These are phyloP conservation scores for Fusarium brachygibbosum DNA, from an alignment of 2,329 filamentous ascomycete genomes.

Conservation along the genomic window DNA sequence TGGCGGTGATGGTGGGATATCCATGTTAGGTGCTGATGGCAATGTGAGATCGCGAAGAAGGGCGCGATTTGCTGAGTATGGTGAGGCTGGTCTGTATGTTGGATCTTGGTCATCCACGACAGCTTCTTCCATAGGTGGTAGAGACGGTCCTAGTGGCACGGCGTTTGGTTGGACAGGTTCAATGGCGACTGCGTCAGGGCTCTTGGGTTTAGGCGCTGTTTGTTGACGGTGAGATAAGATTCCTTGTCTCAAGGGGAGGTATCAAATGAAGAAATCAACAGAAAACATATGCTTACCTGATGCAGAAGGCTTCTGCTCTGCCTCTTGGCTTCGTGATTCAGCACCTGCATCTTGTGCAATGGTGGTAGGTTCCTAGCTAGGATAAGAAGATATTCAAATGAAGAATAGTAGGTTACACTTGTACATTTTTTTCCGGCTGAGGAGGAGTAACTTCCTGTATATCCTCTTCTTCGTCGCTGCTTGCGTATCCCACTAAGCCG, in stretches of 20 bases:
- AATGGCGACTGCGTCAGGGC: constrained; percentile 34
- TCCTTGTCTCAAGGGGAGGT: not conserved
- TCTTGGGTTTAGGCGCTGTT: constrained; percentile 20
- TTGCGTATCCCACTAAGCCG: constrained; percentile 64
- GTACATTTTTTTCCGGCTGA: constrained; percentile 26
- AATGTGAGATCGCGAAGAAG: constrained; percentile 79
- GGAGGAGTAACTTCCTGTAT: constrained; percentile 29
- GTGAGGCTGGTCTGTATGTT: constrained; percentile 64
- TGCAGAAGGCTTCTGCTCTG: constrained; percentile 3
- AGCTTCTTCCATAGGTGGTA: constrained; percentile 52
- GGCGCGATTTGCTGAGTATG: constrained; percentile 75
- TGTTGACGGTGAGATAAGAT: constrained; percentile 3
- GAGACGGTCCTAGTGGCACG: constrained; percentile 56
- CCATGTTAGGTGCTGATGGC: constrained; percentile 77
- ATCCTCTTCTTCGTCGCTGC: constrained; percentile 65
- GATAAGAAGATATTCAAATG: constrained; percentile 15
- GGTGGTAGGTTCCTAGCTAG: constrained; percentile 17
- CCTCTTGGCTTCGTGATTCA: constrained; percentile 8
- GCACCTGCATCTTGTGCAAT: constrained; percentile 2
- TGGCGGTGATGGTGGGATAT: constrained; percentile 81
- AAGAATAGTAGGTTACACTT: not conserved
- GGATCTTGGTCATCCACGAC: constrained; percentile 40
- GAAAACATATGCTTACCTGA: constrained; percentile 12
- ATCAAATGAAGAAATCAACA: not conserved
- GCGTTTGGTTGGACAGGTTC: constrained; percentile 52